Percentiles rank a stretch among this genome's conserved stretches.
phyloP scores from a whole-genome alignment of 345 rosid genomes.

The Camelina hispida region DNA sequence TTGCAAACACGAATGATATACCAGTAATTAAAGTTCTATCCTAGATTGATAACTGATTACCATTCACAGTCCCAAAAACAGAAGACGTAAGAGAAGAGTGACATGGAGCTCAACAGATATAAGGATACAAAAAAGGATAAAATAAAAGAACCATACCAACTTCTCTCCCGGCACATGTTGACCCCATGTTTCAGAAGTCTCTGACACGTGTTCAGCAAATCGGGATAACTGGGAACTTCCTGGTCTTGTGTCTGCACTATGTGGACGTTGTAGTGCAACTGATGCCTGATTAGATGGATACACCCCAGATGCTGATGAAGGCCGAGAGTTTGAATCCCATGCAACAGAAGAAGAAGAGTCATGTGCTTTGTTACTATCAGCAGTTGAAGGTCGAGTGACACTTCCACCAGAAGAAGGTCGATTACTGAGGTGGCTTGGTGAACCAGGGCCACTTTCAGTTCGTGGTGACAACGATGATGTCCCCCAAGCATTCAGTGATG shows the following conservation, averaged over 20 bases:
- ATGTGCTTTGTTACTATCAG: constrained; percentile 77
- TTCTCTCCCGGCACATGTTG: constrained; percentile 59
- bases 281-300: constrained; percentile 75
- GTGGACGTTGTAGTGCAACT: constrained; percentile 74
- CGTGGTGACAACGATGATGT: constrained; percentile 72
- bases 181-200: constrained; percentile 69
- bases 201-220: constrained; percentile 81
- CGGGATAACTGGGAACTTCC: constrained; percentile 99
- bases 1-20: constrained; percentile 9
- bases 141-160: constrained; percentile 55
- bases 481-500: constrained; percentile 93
- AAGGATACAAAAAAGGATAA: constrained; percentile 6
- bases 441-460: constrained; percentile 72
- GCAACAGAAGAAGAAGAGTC: constrained; percentile 64
- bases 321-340: constrained; percentile 87
- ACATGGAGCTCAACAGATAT: constrained; percentile 26
- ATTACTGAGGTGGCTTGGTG: constrained; percentile 79
- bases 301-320: constrained; percentile 94
- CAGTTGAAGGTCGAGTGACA: constrained; percentile 93
- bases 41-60: constrained; percentile 1
- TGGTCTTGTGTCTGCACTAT: constrained; percentile 98
- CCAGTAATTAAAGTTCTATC: constrained; percentile 9
- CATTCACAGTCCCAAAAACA: constrained; percentile 19
- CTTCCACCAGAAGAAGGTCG: constrained; percentile 97
- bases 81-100: constrained; percentile 11